Base-by-base conservation (phyloP, 345 rosid genomes). In the Camelina hispida region DNA sequence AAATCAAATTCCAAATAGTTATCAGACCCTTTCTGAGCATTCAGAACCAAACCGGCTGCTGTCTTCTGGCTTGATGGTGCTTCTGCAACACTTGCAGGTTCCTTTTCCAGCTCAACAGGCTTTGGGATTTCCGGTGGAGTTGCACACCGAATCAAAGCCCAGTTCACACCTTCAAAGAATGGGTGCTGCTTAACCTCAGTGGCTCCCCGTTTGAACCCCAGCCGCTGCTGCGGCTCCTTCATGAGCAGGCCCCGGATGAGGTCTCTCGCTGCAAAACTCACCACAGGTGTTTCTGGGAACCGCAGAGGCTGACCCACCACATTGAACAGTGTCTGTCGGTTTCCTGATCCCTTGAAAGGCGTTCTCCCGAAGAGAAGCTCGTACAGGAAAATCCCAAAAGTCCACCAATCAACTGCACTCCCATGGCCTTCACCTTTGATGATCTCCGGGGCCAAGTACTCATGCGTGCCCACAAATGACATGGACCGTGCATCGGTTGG, bases 341-440 rank as follows among this genome's bases (percentile, higher is more conserved):
- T 93, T 53, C 95, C 97, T 12, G 95, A 89, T 38, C 97, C 98
- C 80, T 93, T 93, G 72, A 90, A 93, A 57, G 98, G 98, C 11
- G 98, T 93, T 84, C 85, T 89, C 75, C 98, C 98, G 42, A 86
- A 89, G 81, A 93, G 80, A 66, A 93, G 88, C 71, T 93, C 98
- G 54, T 86, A 90, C 9, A 93, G 81, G 77, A 93, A 90, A 65
- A 90, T 93, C 68, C 98, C 97, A 73, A 82, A 89, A 67, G 97
- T 93, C 98, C 98, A 93, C 98, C 98, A 93, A 74, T 93, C 98
- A 10, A 93, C 98, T 2, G 98, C 98, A 79, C 95, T 90, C 68
- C 98, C 98, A 80, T 93, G 97, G 63, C 98, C 98, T 84, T 90
- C 97, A 3, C 97, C 97, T 78, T 90, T 88, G 23, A 92, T 91